Base-by-base conservation (phyloP, 1,284 basidiomycete genomes). In the Rhodotorula sp. region DNA sequence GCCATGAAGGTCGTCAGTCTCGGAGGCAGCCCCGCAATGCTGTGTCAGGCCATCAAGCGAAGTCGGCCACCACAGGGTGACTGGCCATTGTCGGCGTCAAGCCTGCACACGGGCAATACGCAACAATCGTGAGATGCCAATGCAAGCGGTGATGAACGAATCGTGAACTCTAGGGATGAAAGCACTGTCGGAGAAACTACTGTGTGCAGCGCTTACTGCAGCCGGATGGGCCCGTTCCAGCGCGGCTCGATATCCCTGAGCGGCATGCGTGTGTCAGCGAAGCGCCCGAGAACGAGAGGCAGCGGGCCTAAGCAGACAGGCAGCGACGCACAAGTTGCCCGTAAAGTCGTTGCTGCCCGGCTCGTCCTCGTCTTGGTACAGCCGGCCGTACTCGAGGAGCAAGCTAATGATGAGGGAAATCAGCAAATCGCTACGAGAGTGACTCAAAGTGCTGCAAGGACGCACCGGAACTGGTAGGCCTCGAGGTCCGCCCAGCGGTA, bases 281-380 rank as follows among this genome's bases (percentile, higher is more conserved):
- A 3, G 19, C 14, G 9, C 25, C 10, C 21, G 19, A 2, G 23
- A 12, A 34, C 9, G 0, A 10, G 10, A 19, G 8, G 41, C 34
- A 4, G 41, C 34, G 34, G 2, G 2, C 34, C 5, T 5, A 13
- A 8, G 41, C 25, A 7, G 23, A 50, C 23, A 2, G 52, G 27
- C 27, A 34, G 21, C 23, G 23, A 65, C 73, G 25, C 46, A 74
- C 75, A 64, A 59, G 42, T 77, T 74, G 27, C 75, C 75, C 1
- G 53, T 64, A 48, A 75, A 77, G 61, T 77, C 75, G 71, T 77
- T 77, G n/a, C 61, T 62, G 41, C 75, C 75, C 14, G 73, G 70
- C n/a, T 65, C 60, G 16, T 62, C 75, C 61, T 77, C 77, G 59
- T 76, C 76, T 48, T 73, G 75, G 65, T 75, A 78, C 17, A 78